phyloP scores from a whole-genome alignment of 192 early-diverging fungal genomes.

The Coemansia sp. region DNA sequence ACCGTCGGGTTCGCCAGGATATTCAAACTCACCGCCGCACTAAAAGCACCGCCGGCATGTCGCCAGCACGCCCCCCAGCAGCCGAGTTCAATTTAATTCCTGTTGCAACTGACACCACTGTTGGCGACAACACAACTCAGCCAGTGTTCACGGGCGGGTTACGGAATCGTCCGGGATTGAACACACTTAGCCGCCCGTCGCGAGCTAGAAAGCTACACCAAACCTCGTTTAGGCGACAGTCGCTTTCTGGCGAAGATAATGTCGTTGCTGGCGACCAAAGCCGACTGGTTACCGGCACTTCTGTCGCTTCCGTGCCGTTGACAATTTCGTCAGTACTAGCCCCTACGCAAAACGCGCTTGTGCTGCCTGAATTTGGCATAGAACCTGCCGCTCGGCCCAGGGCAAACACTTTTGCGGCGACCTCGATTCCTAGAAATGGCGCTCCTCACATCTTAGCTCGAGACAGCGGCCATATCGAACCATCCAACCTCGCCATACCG shows the following conservation, averaged over 20 bases:
- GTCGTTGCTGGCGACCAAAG: background rate
- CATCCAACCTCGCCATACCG: background rate
- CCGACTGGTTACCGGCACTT: background rate
- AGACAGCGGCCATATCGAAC: constrained; percentile 41
- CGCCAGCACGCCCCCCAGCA: background rate
- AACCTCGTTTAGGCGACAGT: constrained; percentile 14
- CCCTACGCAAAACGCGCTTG: background rate
- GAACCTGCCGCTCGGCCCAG: constrained; percentile 9
- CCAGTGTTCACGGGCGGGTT: constrained; percentile 27
- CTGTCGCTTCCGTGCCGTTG: background rate
- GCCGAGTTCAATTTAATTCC: constrained; percentile 3
- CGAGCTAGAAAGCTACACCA: constrained; percentile 21
- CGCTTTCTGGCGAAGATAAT: background rate
- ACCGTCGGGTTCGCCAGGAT: background rate
- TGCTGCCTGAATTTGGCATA: constrained; percentile 4
- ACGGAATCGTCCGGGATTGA: constrained; percentile 18
- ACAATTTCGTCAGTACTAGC: background rate
- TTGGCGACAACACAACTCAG: background rate
- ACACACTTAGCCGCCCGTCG: constrained; percentile 27
- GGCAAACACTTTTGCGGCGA: constrained; percentile 28
- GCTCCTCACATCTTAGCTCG: background rate
- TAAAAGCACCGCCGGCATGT: background rate
- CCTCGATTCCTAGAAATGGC: background rate
- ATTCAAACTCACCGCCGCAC: background rate
- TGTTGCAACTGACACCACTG: background rate